Conservation (phyloP, 164 flowering plant genomes). For the Buxus sempervirens region DNA sequence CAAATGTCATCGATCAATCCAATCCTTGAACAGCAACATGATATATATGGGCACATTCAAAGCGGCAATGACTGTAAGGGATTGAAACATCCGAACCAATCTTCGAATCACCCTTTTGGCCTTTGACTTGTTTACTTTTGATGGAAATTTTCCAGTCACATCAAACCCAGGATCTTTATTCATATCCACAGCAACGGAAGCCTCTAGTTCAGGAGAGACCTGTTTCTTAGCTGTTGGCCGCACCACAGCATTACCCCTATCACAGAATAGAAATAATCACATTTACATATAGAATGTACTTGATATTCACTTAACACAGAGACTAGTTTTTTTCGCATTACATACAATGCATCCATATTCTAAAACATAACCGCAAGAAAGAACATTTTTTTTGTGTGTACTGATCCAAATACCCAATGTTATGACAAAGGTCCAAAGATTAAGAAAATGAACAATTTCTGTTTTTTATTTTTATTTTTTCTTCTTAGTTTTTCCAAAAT, state of each 20-base stretch:
- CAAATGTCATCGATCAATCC: constrained; percentile 56
- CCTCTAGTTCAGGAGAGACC: constrained; percentile 31
- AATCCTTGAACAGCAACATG: constrained; percentile 86
- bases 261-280: not conserved
- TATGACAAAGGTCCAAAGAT: too few relatives aligned
- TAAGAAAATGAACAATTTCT: too few relatives aligned
- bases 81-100: constrained; percentile 36
- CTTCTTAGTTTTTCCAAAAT: too few relatives aligned
- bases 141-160: constrained; percentile 21
- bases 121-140: constrained; percentile 42
- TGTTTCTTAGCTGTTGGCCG: constrained; percentile 62
- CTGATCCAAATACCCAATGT: too few relatives aligned
- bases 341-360: too few relatives aligned
- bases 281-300: too few relatives aligned
- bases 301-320: too few relatives aligned
- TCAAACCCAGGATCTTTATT: constrained; percentile 32
- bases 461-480: too few relatives aligned
- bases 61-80: constrained; percentile 54
- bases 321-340: too few relatives aligned
- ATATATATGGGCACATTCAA: constrained; percentile 80
- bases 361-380: too few relatives aligned
- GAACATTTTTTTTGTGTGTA: too few relatives aligned
- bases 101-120: constrained; percentile 38
- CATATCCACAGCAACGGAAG: constrained; percentile 25
- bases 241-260: constrained; percentile 78